phyloP scores from a whole-genome alignment of 2,329 filamentous ascomycete species.

The Cercospora zeae-maydis region DNA sequence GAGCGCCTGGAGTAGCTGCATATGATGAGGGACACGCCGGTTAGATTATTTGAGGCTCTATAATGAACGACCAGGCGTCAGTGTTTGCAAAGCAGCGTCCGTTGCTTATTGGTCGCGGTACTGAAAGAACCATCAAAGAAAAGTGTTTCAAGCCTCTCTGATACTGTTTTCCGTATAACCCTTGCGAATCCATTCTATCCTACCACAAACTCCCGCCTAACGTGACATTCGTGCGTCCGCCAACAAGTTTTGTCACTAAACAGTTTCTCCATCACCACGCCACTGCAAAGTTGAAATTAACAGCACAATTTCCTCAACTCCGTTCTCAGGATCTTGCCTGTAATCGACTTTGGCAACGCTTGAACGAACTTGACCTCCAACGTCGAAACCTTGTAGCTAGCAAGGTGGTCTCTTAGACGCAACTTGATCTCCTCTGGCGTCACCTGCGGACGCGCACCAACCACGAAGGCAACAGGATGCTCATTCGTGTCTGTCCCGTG shows the following conservation, averaged over 20 bases:
- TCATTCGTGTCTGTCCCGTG: conserved; percentile 19
- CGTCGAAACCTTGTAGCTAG: conserved; percentile 38
- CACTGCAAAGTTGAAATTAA: not conserved
- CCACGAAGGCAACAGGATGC: conserved; percentile 27
- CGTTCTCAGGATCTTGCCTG: conserved; percentile 33
- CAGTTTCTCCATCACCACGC: not conserved
- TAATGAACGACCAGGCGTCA: not conserved
- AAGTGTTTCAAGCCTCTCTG: not conserved
- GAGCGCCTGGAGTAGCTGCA: conserved; percentile 17
- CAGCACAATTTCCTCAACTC: conserved; percentile 17
- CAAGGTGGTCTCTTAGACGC: conserved; percentile 33
- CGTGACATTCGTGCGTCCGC: not conserved
- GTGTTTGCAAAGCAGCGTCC: not conserved
- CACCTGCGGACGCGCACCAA: conserved; percentile 15
- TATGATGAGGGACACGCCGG: conserved; percentile 22
- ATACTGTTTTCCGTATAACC: not conserved
- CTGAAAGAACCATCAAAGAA: not conserved
- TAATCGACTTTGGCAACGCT: conserved; percentile 33
- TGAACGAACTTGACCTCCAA: conserved; percentile 29
- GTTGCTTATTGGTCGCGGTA: not conserved
- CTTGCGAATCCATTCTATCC: not conserved
- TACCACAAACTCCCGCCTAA: not conserved
- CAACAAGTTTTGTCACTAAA: not conserved
- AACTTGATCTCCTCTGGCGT: conserved; percentile 30
- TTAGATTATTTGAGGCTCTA: not conserved